Percentiles rank a stretch among this genome's conserved stretches.
These are phyloP conservation scores for Takakia lepidozioides DNA, from an alignment of 225 moss, liverwort and hornwort genomes.

Conservation along the genomic window DNA sequence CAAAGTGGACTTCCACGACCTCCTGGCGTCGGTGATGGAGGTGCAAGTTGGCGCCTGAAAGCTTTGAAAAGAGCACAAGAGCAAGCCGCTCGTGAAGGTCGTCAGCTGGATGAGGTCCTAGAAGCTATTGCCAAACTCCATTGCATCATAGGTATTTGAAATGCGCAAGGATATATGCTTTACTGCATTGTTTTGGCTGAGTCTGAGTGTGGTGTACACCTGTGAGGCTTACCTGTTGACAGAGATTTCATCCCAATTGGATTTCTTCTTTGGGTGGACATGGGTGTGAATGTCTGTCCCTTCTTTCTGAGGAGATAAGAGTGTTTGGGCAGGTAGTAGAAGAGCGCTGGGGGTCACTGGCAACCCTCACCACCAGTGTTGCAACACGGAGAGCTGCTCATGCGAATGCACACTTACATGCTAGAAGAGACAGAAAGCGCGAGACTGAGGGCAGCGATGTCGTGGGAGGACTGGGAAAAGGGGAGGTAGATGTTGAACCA, in stretches of 20 bases:
- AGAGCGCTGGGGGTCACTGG: slow-evolving; percentile 89
- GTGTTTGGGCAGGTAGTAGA: slow-evolving; percentile 56
- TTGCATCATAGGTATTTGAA: slow-evolving; percentile 8
- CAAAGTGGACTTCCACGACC: slow-evolving; percentile 43
- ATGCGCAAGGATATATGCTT: too few species aligned
- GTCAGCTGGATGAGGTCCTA: slow-evolving; percentile 73
- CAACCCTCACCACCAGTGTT: slow-evolving; percentile 68
- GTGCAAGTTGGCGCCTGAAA: slow-evolving; percentile 97
- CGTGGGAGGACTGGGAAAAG: slow-evolving; percentile 18
- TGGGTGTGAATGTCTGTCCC: too few species aligned
- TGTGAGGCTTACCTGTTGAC: too few species aligned
- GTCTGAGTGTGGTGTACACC: background rate
- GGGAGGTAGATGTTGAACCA: slow-evolving; percentile 16
- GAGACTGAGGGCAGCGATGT: slow-evolving; percentile 10
- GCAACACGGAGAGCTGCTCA: slow-evolving; percentile 75
- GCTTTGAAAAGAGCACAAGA: slow-evolving; percentile 85
- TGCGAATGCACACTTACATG: slow-evolving; percentile 85
- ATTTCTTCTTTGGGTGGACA: too few species aligned
- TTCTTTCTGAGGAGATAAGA: background rate
- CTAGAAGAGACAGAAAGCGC: slow-evolving; percentile 58
- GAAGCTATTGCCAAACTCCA: slow-evolving; percentile 6
- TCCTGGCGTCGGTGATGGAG: slow-evolving; percentile 80
- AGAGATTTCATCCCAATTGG: too few species aligned
- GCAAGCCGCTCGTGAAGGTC: slow-evolving; percentile 87
- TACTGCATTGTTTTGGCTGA: background rate